phyloP scores from a whole-genome alignment of 495 filamentous ascomycete species.

The Neurospora cerealis region DNA sequence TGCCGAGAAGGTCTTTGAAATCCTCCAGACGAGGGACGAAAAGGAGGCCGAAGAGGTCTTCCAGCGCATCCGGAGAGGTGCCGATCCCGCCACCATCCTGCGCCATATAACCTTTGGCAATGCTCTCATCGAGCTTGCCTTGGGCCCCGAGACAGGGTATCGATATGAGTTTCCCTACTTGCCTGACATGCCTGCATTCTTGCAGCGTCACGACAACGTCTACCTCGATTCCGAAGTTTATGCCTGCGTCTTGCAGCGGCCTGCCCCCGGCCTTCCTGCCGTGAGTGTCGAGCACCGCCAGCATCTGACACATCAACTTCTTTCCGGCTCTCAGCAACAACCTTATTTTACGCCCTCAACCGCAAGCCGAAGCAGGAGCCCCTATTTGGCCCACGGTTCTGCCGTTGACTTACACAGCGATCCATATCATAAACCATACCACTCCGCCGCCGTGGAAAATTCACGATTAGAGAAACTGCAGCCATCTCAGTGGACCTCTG shows the following conservation, averaged over 20 bases:
- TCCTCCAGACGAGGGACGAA: slow-evolving; percentile 22
- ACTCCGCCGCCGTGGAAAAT: slow-evolving; percentile 21
- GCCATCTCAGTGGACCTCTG: slow-evolving; percentile 27
- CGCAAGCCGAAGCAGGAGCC: slow-evolving; percentile 1
- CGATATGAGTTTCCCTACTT: slow-evolving; percentile 34
- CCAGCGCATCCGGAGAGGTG: slow-evolving; percentile 26
- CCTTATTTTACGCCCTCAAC: neutral
- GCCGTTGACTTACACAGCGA: slow-evolving; percentile 10
- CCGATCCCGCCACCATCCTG: slow-evolving; percentile 23
- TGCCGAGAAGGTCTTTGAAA: slow-evolving; percentile 25
- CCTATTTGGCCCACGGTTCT: slow-evolving; percentile 4
- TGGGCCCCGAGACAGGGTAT: slow-evolving; percentile 26
- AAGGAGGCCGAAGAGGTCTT: slow-evolving; percentile 27
- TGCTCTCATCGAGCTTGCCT: slow-evolving; percentile 26
- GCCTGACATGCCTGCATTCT: slow-evolving; percentile 25
- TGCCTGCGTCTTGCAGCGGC: slow-evolving; percentile 6
- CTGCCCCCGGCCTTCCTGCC: neutral
- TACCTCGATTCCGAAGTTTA: slow-evolving; percentile 32
- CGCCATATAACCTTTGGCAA: slow-evolving; percentile 30
- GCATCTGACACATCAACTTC: neutral
- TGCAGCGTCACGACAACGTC: slow-evolving; percentile 21
- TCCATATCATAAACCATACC: slow-evolving; percentile 27
- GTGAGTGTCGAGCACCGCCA: neutral
- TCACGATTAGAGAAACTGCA: slow-evolving; percentile 20
- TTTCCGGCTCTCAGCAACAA: neutral